Evolutionary conservation across 1,284 basidiomycete species (phyloP), one percentile per base, ranked within the genome.

Genomic region (Rhodotorula mucilaginosa): DNA sequence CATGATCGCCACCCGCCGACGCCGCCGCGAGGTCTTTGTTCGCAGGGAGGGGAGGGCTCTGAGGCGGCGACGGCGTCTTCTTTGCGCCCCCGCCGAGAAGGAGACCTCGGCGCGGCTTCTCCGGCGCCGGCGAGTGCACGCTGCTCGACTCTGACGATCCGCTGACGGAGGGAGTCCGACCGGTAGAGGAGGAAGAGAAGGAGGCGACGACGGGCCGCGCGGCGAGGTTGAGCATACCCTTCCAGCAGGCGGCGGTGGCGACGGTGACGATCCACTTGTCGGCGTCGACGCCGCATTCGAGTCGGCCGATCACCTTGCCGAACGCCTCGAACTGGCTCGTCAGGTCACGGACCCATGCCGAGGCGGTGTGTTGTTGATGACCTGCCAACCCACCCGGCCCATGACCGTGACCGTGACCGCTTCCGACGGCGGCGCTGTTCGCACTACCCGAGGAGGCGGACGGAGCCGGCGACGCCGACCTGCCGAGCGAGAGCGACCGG

Each of bases 181-280:
- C 47, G 10, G 29, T 26, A 5, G 44, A 39, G 7, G 60, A 39
- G 7, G 60, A 29, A 7, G 60, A 58, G 23, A 52, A 66, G 52
- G 63, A 68, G 52, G 49, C 21, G 34, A 60, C 70, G 16, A 76
- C 57, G 16, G 60, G 52, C 3, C 76, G 61, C 21, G 75, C 75
- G 3, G 67, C 57, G 48, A 70, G 67, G n/a, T 65, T 66, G 31
- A 79, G 66, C 76, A 79, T 74, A 60, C 73, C 76, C 62, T 79
- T 79, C 77, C 77, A 79, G 3, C 70, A 67, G 10, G 70, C 69
- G 47, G 69, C 66, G n/a, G 73, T 77, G 12, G 68, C 77, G 51
- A 79, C 61, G 31, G 70, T 67, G n/a, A 78, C 78, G 52, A 76
- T 68, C 78, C 78, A 79, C 65, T 74, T 70, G 68, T 77, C 76